Evolutionary conservation across 2,329 filamentous ascomycete genomes (phyloP).

Genomic region (Fusarium transvaalense): DNA sequence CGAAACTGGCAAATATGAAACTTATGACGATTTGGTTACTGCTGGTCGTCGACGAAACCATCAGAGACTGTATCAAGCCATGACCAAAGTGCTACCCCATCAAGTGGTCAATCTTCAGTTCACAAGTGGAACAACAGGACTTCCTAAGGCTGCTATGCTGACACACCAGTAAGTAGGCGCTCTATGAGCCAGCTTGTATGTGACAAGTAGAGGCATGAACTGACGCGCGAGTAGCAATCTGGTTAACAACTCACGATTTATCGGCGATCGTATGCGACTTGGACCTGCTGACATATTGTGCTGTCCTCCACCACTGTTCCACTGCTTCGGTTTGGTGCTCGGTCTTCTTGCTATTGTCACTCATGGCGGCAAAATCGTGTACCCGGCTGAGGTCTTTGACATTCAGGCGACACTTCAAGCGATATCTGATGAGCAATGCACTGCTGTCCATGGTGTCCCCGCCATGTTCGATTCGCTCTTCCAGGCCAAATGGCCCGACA

Average conservation of each 20-base stretch:
- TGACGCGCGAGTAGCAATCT: conserved; percentile 60
- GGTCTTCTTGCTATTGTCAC: conserved; percentile 79
- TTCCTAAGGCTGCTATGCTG: conserved; percentile 80
- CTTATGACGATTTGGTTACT: conserved; percentile 70
- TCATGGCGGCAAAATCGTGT: conserved; percentile 81
- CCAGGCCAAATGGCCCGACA: conserved; percentile 58
- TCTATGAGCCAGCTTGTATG: background rate
- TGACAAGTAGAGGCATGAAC: background rate
- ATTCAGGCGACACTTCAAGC: conserved; percentile 73
- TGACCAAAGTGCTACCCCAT: conserved; percentile 69
- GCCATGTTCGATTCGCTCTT: conserved; percentile 83
- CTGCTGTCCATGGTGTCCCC: conserved; percentile 83
- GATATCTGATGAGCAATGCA: conserved; percentile 75
- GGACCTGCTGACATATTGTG: conserved; percentile 76
- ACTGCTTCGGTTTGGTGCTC: conserved; percentile 86
- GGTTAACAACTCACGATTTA: conserved; percentile 76
- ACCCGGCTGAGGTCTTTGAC: conserved; percentile 81
- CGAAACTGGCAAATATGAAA: conserved; percentile 63
- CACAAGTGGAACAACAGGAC: conserved; percentile 79
- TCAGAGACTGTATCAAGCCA: conserved; percentile 64
- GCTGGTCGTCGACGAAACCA: conserved; percentile 63
- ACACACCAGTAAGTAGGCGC: conserved; percentile 70
- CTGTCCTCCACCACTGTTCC: conserved; percentile 86
- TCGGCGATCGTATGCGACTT: conserved; percentile 80
- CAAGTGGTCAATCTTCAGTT: conserved; percentile 82